Percentiles rank a stretch among this genome's conserved stretches.
These are phyloP conservation scores for Neohortaea acidophila DNA, from an alignment of 495 filamentous ascomycete genomes.

Conservation along the genomic window DNA sequence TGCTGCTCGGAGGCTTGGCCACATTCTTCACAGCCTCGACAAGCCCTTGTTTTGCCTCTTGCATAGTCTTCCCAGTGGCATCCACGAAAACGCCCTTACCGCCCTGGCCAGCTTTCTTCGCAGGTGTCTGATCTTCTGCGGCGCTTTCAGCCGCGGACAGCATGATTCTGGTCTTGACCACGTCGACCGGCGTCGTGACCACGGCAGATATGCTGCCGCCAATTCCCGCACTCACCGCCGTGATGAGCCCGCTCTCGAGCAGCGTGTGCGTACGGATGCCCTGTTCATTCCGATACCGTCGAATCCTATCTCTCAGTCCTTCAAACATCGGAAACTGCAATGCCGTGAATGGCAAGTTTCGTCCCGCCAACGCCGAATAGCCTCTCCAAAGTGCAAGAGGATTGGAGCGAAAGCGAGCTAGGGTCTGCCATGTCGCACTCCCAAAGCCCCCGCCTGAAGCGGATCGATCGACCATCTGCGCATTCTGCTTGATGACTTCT, in stretches of 20 bases:
- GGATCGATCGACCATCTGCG: conserved; percentile 48
- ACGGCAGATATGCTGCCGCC: conserved; percentile 56
- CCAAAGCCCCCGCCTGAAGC: conserved; percentile 4
- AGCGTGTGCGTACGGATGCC: conserved; percentile 25
- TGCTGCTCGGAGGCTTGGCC: conserved; percentile 23
- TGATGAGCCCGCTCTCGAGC: conserved; percentile 49
- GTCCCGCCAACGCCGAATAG: conserved; percentile 59
- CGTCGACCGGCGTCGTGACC: conserved; percentile 67
- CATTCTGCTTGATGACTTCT: conserved; percentile 87
- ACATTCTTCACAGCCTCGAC: conserved; percentile 8
- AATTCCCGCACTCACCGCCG: conserved; percentile 50
- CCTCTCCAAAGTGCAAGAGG: conserved; percentile 57
- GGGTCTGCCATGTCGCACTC: conserved; percentile 38
- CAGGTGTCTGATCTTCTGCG: conserved; percentile 11
- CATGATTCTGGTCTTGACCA: conserved; percentile 68
- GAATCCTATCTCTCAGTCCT: conserved; percentile 35
- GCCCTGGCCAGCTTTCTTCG: conserved; percentile 4
- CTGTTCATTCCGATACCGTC: conserved; percentile 26
- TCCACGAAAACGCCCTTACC: conserved; percentile 19
- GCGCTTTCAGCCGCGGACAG: conserved; percentile 36
- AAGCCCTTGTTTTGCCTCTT: conserved; percentile 19
- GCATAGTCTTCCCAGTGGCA: conserved; percentile 21
- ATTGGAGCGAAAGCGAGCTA: conserved; percentile 38
- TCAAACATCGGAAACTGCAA: conserved; percentile 84
- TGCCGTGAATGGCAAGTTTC: conserved; percentile 76